A percentile compares a stretch with the other conserved stretches of the same genome.
Evolutionary conservation across 2,329 filamentous ascomycete genomes (phyloP).

Genomic region (Aspergillus sp.): DNA sequence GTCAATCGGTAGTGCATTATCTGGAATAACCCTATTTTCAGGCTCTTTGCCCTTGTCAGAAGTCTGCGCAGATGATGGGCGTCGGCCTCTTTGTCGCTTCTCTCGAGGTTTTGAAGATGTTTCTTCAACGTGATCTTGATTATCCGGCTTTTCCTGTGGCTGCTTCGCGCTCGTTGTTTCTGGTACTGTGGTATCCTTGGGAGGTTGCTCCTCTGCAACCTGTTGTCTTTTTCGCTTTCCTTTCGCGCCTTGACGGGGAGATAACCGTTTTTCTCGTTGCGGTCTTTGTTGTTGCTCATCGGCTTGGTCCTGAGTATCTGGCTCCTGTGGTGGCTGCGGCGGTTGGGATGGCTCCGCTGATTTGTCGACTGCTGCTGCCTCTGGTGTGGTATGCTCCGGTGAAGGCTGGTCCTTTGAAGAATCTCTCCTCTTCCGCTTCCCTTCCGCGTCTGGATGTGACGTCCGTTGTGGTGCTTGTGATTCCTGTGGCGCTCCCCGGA

Average conservation of each 20-base stretch:
- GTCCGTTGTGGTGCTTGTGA: background rate
- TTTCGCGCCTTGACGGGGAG: too few species aligned
- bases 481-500: background rate
- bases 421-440: constrained; percentile 6
- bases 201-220: background rate
- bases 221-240: background rate
- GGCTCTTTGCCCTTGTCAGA: background rate
- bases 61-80: background rate
- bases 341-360: background rate
- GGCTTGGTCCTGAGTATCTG: background rate
- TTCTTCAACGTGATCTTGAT: background rate
- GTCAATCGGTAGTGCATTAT: background rate
- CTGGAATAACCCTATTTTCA: too few species aligned
- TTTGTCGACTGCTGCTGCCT: background rate
- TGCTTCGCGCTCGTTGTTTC: background rate
- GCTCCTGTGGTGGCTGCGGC: background rate
- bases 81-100: background rate
- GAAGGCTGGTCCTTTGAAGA: background rate
- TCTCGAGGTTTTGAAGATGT: background rate
- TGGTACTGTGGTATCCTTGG: background rate
- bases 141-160: background rate
- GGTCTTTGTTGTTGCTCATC: too few species aligned
- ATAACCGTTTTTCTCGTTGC: too few species aligned
- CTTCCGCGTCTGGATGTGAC: background rate
- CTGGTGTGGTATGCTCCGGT: background rate